Conservation (phyloP, 2,329 filamentous ascomycete species). For the Massarina eburnea region DNA sequence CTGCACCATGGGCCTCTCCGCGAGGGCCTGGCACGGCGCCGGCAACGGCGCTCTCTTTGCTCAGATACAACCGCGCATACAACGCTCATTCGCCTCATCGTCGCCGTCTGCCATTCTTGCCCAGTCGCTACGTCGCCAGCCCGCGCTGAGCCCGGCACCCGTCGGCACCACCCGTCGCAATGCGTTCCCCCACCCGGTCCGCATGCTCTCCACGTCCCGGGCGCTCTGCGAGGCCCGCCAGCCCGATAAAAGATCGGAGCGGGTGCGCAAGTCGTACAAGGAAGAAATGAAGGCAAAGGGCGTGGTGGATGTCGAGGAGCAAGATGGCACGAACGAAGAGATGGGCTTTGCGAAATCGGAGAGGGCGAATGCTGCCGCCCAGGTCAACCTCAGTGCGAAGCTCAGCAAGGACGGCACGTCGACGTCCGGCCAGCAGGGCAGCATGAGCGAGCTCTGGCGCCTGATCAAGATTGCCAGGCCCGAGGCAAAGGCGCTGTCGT, state of each 20-base stretch:
- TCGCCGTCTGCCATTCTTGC: constrained; percentile 1
- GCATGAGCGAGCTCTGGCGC: constrained; percentile 74
- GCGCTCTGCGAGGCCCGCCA: constrained; percentile 26
- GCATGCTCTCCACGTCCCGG: constrained; percentile 32
- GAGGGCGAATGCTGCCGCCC: constrained; percentile 80
- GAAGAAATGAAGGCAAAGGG: constrained; percentile 44
- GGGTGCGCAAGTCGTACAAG: constrained; percentile 37
- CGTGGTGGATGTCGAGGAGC: constrained; percentile 37
- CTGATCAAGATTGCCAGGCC: constrained; percentile 86
- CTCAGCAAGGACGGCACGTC: constrained; percentile 74
- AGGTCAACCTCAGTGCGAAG: constrained; percentile 85
- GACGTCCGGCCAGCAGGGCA: constrained; percentile 54
- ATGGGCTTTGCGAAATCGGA: constrained; percentile 72
- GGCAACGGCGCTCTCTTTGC: constrained; percentile 39
- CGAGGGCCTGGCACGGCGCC: constrained; percentile 38
- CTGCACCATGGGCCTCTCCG: constrained; percentile 30
- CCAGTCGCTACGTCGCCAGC: constrained; percentile 2
- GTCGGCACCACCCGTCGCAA: constrained; percentile 26
- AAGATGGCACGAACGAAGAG: constrained; percentile 56
- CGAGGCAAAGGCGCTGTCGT: constrained; percentile 74
- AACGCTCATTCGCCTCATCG: constrained; percentile 5
- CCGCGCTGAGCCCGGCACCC: constrained; percentile 6
- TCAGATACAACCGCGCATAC: constrained; percentile 31
- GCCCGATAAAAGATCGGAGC: constrained; percentile 15
- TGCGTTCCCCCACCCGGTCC: constrained; percentile 24